These are phyloP conservation scores for Cryptococcus sp. DNA, from an alignment of 1,284 basidiomycete species.

Conservation along the genomic window DNA sequence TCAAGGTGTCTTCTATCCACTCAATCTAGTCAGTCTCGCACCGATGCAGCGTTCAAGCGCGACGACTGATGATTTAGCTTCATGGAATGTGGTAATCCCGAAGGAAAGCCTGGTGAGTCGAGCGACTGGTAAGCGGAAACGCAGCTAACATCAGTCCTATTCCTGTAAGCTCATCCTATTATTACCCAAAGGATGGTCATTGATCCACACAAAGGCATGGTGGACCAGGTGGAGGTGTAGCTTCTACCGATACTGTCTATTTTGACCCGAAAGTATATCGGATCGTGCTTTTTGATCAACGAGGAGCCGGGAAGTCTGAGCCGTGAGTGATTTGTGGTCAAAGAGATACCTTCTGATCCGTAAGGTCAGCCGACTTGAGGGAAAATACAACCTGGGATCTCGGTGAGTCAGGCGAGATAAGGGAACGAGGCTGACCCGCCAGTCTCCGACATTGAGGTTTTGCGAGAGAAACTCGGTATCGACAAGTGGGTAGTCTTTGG, in stretches of 20 bases:
- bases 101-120: constrained; percentile 64
- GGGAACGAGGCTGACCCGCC: background rate
- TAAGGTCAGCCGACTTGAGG: constrained; percentile 68
- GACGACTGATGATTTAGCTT: constrained; percentile 57
- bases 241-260: constrained; percentile 61
- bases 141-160: constrained; percentile 58
- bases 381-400: constrained; percentile 95
- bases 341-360: background rate
- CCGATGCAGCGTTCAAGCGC: too few relatives aligned
- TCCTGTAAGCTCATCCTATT: constrained; percentile 50
- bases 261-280: constrained; percentile 82
- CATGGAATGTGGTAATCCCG: constrained; percentile 70
- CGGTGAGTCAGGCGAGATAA: constrained; percentile 7
- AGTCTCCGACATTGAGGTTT: constrained; percentile 79
- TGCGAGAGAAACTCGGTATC: constrained; percentile 66
- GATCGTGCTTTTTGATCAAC: constrained; percentile 64
- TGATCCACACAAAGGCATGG: constrained; percentile 15
- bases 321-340: constrained; percentile 52
- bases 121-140: background rate
- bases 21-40: constrained; percentile 71
- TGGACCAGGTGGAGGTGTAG: constrained; percentile 31
- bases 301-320: constrained; percentile 78
- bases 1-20: constrained; percentile 72
- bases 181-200: background rate
- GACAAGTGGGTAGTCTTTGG: constrained; percentile 92